Percentiles rank a stretch among this genome's conserved stretches.
phyloP scores from a whole-genome alignment of 2,329 filamentous ascomycete species.

The Trichoderma guizhouense region DNA sequence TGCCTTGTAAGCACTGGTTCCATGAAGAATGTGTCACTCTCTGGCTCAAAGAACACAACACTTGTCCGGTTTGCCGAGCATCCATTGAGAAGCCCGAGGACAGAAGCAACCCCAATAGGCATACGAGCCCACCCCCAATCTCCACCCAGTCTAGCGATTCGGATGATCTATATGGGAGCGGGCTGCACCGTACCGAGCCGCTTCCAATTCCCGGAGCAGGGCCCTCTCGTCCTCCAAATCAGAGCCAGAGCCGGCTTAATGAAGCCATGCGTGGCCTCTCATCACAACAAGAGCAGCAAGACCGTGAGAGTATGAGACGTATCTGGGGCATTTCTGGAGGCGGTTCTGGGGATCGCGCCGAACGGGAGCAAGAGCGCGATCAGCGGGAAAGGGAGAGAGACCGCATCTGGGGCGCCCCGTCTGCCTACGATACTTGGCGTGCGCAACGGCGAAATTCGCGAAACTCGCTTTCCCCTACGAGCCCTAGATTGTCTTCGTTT shows the following conservation, averaged over 20 bases:
- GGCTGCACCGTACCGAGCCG: not conserved
- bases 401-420: slow-evolving; percentile 24
- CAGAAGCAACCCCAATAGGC: slow-evolving; percentile 15
- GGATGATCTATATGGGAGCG: not conserved
- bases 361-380: slow-evolving; percentile 22
- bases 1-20: slow-evolving; percentile 94
- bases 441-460: slow-evolving; percentile 38
- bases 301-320: slow-evolving; percentile 27
- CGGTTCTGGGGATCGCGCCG: slow-evolving; percentile 20
- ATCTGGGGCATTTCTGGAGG: slow-evolving; percentile 25
- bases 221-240: slow-evolving; percentile 27
- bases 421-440: slow-evolving; percentile 34
- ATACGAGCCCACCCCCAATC: not conserved
- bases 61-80: slow-evolving; percentile 77
- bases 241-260: slow-evolving; percentile 29
- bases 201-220: slow-evolving; percentile 18
- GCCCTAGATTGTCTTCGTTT: slow-evolving; percentile 29
- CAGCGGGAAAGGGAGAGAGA: slow-evolving; percentile 27
- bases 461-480: slow-evolving; percentile 39
- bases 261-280: slow-evolving; percentile 32
- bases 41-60: slow-evolving; percentile 89
- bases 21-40: slow-evolving; percentile 76
- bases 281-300: slow-evolving; percentile 25
- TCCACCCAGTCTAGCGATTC: not conserved
- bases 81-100: slow-evolving; percentile 44